Base-by-base conservation (phyloP, 2,329 filamentous ascomycete species). In the Pyrenophora seminiperda region DNA sequence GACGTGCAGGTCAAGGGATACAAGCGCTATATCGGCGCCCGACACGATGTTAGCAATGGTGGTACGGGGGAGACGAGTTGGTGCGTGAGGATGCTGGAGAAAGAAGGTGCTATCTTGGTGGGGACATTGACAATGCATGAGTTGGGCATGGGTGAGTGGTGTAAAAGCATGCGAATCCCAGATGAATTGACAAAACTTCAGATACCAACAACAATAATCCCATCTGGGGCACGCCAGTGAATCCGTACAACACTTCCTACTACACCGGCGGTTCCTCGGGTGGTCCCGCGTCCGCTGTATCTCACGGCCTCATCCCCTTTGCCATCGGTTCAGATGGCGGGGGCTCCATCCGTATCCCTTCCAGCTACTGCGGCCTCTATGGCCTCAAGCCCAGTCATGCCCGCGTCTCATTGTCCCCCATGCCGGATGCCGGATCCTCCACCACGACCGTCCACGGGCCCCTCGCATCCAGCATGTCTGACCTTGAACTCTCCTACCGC, bases 161-260 rank as follows among this genome's bases (percentile, higher is more conserved):
- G 24, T 20, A 20, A 30, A 24, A 6, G 6, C n/a, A 17, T 13
- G 13, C 13, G 33, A 15, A 32, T 9, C 10, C 30, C 9, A n/a
- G 7, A 31, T 19, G 20, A 30, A 20, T 40, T 31, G 15, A 30
- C 13, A 24, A 20, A 18, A 29, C 19, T n/a, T 10, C 53, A 75
- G 88, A 94, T 64, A 90, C 88, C 0, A 91, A 83, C n/a, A 91
- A 91, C 57, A 91, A 91, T 70, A 96, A 96, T 65, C 83, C 85
- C 5, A 80, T 78, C 31, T 86, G 83, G 66, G 90, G 90, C 30
- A 91, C 89, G 0, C 88, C 90, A 0, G 79, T 83, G 14, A 94
- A 95, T 72, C 91, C 89, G 58, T 83, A 89, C 71, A 92, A 93
- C 73, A 77, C 79, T 14, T 72, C 79, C 3, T 94, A 91, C 77